These are phyloP conservation scores for Clitopilus hobsonii DNA, from an alignment of 768 basidiomycete species.

Conservation along the genomic window DNA sequence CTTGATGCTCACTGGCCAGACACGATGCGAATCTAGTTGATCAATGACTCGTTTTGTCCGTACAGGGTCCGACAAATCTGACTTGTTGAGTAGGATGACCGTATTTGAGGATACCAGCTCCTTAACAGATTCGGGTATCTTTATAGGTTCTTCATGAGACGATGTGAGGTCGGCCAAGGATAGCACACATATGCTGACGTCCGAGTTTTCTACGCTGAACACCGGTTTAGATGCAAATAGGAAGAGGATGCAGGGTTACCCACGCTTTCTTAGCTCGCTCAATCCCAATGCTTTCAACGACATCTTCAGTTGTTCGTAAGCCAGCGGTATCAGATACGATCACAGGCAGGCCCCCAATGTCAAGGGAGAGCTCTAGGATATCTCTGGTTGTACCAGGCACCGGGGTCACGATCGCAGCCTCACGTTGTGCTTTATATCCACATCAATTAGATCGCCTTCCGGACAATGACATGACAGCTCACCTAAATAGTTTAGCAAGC, in stretches of 20 bases:
- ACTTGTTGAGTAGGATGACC: conserved; percentile 76
- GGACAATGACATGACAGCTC: conserved; percentile 2
- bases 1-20: conserved; percentile 63
- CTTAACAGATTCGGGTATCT: conserved; percentile 35
- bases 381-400: conserved; percentile 90
- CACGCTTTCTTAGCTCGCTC: conserved; percentile 69
- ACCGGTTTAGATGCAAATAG: background rate
- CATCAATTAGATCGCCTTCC: too few relatives aligned
- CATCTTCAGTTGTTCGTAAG: conserved; percentile 59
- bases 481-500: conserved; percentile 82
- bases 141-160: conserved; percentile 32
- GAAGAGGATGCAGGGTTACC: conserved; percentile 39
- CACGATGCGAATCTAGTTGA: conserved; percentile 2
- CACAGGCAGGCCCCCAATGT: conserved; percentile 84
- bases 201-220: conserved; percentile 57
- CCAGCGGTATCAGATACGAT: conserved; percentile 86
- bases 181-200: conserved; percentile 77
- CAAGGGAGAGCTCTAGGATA: conserved; percentile 77
- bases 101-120: conserved; percentile 46
- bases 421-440: conserved; percentile 59
- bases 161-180: conserved; percentile 49
- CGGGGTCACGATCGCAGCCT: conserved; percentile 86
- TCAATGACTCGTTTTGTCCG: conserved; percentile 8
- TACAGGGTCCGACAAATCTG: conserved; percentile 37
- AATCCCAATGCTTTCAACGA: conserved; percentile 80